Base-by-base conservation (phyloP, 1,284 basidiomycete species). In the Schizophyllum amplum region DNA sequence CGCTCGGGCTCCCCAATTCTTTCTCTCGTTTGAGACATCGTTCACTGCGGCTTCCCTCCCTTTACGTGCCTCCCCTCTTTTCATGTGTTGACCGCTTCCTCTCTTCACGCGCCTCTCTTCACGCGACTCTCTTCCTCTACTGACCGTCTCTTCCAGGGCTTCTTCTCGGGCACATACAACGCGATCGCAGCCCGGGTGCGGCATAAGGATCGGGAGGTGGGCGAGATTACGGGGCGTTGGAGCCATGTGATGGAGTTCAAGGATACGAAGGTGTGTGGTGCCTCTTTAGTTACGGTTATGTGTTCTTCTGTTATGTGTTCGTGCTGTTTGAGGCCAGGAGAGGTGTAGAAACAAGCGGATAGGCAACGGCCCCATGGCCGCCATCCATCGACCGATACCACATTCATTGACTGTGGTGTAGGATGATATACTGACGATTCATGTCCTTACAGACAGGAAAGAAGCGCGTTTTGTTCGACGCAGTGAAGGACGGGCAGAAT, bases 91-190 rank as follows among this genome's bases (percentile, higher is more conserved):
- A n/a, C n/a, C n/a, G n/a, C n/a, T 42, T 42, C 33, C 2, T 9
- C 3, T 42, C 3, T 2, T 9, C 33, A 17, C 2, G 33, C 2
- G 33, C 7, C 33, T 13, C 33, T 3, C 2, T 42, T 9, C 13
- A 9, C 13, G 13, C 33, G 17, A 42, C 7, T 17, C 33, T 9
- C 23, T 47, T n/a, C 23, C 48, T 26, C 47, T 59, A 50, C 21
- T 7, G 25, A n/a, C 25, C 26, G 23, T 49, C 51, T 33, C 53
- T 17, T 25, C 24, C 65, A 92, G 90, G 96, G 96, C 23, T 99
- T 96, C 81, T 98, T 98, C 70, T 94, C 92, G 1, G 96, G 96
- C 17, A 90, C 90, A 24, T 98, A 99, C 76, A 99, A 99, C 68
- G 85, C 87, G 23, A 86, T 99, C 58, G 72, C 82, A 4, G 97